phyloP scores from a whole-genome alignment of 306 rosid species.

The Fragaria ananassa region DNA sequence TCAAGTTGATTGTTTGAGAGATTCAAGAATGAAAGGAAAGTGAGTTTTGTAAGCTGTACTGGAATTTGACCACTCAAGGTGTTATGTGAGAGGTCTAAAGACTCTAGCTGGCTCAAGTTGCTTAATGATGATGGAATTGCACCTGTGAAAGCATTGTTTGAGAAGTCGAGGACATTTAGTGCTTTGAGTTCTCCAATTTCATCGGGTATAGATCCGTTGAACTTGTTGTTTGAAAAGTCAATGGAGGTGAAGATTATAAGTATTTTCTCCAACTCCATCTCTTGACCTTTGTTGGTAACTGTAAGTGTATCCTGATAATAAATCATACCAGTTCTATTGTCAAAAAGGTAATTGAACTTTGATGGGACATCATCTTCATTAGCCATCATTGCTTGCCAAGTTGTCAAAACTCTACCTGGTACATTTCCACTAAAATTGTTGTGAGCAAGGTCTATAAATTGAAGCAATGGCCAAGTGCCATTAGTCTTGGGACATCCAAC shows the following conservation, averaged over 20 bases:
- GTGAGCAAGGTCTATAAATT: conserved; percentile 9
- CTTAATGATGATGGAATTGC: conserved; percentile 21
- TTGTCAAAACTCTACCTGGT: neutral
- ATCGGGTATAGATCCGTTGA: conserved; percentile 18
- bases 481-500: conserved; percentile 26
- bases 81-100: conserved; percentile 38
- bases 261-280: conserved; percentile 22
- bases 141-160: conserved; percentile 23
- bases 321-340: fast-evolving
- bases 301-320: conserved; percentile 26
- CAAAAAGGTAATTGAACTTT: conserved; percentile 15
- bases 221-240: conserved; percentile 29
- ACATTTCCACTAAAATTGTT: conserved; percentile 14
- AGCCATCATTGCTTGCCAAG: conserved; percentile 17
- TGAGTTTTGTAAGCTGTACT: neutral
- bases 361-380: neutral
- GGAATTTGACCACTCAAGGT: conserved; percentile 23
- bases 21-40: conserved; percentile 23
- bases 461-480: conserved; percentile 25
- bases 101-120: conserved; percentile 25
- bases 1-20: conserved; percentile 29
- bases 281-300: conserved; percentile 24
- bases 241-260: conserved; percentile 27
- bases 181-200: conserved; percentile 12
- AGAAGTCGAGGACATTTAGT: conserved; percentile 31